Base-by-base conservation (phyloP, 352 stramenopile genomes). In the Phytophthora crassamura region DNA sequence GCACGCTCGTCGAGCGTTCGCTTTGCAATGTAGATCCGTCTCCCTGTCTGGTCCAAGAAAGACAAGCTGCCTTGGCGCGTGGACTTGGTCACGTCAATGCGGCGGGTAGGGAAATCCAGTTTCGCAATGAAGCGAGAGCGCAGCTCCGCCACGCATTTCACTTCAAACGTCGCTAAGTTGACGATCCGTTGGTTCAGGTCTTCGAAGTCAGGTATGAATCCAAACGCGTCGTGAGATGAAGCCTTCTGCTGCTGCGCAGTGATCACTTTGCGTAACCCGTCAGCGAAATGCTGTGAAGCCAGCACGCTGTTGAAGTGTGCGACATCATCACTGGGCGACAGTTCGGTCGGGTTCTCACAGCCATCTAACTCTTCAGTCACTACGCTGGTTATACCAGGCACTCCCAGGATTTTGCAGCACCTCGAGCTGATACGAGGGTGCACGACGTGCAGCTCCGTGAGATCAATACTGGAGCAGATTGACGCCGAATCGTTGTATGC, bases 401-500 rank as follows among this genome's bases (percentile, higher is more conserved):
- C 79, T 7, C 78, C 77, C 3, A 93, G 55, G 18, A 80, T 49
- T 16, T 87, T 77, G 40, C 84, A 91, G 50, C 75, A 84, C 32
- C 64, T 70, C 1, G 75, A 74, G 10, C 62, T 84, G 15, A 94
- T 77, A 10, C 81, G 69, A 47, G 82, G 75, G 52, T 94, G 86
- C 7, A 90, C 84, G 7, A 92, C 64, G 50, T 90, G 77, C 38
- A 93, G 45, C 42, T 89, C 63, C 0, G 75, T 77, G 30, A 92
- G 59, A 52, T 89, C 61, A 59, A 94, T 80, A 25, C 82, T 75
- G 20, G 75, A 67, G 30, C 78, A 90, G 7, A 92, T 72, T 60
- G 80, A 86, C 25, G 80, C 75, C 11, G 84, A 84, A 45, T 94
- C 82, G 51, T 93, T 93, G 58, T 84, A 82, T 14, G 79, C 84